phyloP scores from a whole-genome alignment of 495 filamentous ascomycete species.

The Cudoniella acicularis region DNA sequence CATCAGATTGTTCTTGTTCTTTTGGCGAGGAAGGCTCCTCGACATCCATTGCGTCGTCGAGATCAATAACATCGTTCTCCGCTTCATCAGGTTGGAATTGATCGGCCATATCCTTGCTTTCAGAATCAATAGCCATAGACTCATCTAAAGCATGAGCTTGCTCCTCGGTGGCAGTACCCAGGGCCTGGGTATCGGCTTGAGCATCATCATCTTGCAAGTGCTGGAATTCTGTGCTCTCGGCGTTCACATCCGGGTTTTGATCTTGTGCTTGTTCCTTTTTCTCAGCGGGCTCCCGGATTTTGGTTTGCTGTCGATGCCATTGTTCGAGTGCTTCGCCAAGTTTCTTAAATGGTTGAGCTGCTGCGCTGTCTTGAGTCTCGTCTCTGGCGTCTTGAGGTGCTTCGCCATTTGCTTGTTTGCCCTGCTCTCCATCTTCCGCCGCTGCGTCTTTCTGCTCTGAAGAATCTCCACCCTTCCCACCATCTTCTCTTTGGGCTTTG shows the following conservation, averaged over 20 bases:
- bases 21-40: conserved; percentile 28
- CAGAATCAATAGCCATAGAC: conserved; percentile 75
- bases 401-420: conserved; percentile 45
- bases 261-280: conserved; percentile 48
- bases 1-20: conserved; percentile 23
- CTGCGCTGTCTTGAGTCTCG: conserved; percentile 39
- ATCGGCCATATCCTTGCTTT: conserved; percentile 51
- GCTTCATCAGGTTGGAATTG: conserved; percentile 59
- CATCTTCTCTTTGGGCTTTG: conserved; percentile 44
- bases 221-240: conserved; percentile 66
- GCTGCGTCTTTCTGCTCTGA: conserved; percentile 46
- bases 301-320: conserved; percentile 80
- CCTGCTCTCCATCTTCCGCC: conserved; percentile 44
- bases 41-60: conserved; percentile 43
- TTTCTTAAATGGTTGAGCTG: conserved; percentile 76
- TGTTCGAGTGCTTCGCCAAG: conserved; percentile 89
- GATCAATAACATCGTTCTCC: conserved; percentile 46
- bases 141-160: conserved; percentile 80
- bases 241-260: conserved; percentile 36
- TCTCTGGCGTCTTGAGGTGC: conserved; percentile 44
- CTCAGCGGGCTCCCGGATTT: conserved; percentile 68
- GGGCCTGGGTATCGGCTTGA: conserved; percentile 78
- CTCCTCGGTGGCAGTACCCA: conserved; percentile 84
- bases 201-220: conserved; percentile 82
- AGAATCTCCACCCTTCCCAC: conserved; percentile 42